Base-by-base conservation (phyloP, 352 stramenopile species). In the Phytophthora lateralis region DNA sequence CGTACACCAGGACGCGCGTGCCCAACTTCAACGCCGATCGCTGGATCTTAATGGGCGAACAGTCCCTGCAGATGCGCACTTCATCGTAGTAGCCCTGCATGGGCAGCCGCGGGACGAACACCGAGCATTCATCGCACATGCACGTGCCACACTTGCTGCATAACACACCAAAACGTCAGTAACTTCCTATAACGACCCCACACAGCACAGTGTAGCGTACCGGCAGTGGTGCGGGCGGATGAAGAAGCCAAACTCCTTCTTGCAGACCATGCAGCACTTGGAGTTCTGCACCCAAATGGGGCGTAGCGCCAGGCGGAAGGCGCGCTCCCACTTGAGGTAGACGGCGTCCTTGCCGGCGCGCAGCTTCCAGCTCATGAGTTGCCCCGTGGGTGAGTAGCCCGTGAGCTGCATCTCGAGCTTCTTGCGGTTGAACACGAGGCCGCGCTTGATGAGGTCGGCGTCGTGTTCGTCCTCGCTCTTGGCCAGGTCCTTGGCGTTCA, bases 21-120 rank as follows among this genome's bases (percentile, higher is more conserved):
- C 80, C 80, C 15, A 84, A 49, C 61, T 88, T 87, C 18, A 91
- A 60, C 14, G 79, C 63, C 55, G 78, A 91, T 27, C 75, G 76
- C 58, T 89, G 80, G 53, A 91, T 90, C 26, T 82, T 85, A 29
- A 85, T 72, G 0, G 85, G 85, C 17, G 82, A 90, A 60, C 85
- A 95, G 57, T 95, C 85, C 9, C 84, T 73, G 32, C 85, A 95
- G 39, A 95, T 90, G n/a, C 82, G 83, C 20, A 95, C 85, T 50
- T 82, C 78, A 18, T 90, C 78, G 57, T 91, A 93, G 61, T 95
- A 95, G 1, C 83, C 85, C 45, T 93, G 83, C 66, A 95, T 91
- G 3, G 85, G 83, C 32, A 95, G 48, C 5, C 84, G 75, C 3
- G 85, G 78, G 11, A 88, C 83, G 48, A 90, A 88, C 37, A 91